Base-by-base conservation (phyloP, 1,284 basidiomycete genomes). In the Phaffia rhodozyma region DNA sequence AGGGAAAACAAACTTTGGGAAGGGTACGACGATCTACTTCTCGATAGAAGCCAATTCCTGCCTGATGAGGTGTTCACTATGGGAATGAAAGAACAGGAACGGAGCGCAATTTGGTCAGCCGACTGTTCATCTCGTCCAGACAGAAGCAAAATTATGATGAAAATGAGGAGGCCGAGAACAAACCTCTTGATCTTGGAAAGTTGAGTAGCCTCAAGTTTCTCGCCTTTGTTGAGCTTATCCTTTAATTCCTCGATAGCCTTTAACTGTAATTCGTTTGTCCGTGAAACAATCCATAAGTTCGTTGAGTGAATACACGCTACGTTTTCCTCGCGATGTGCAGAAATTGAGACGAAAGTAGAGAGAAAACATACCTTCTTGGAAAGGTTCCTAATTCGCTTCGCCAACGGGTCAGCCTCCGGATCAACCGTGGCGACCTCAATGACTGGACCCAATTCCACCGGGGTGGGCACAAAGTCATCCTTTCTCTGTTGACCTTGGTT, bases 181-280 rank as follows among this genome's bases (percentile, higher is more conserved):
- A 11, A 64, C 62, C 48, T 58, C 51, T 92, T 89, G 70, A 97
- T 94, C 82, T 97, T 97, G 80, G 89, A 88, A 69, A 94, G 75
- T 77, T 97, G 93, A 29, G 92, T 97, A 66, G 85, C 86, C 76
- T 97, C 93, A 53, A 97, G 80, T 64, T 86, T 82, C 74, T 97
- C 92, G 1, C 93, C 93, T 55, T 86, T 83, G 71, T 83, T 85
- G 30, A 84, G 81, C 76, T 91, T 89, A 71, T 90, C 87, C 79
- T 96, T 96, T 62, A 97, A 82, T 71, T 97, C 92, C 47, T 94
- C 90, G 69, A 96, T 96, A 18, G 91, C 92, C 75, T 94, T 94
- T 71, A 96, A 81, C 89, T 94, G 68, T 62, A 21, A 38, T 43
- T 16, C 38, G 38, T 43, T 43, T 1, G 50, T 30, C 29, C 23